Conservation (phyloP, 116 monocot genomes). For the Zostera marina region DNA sequence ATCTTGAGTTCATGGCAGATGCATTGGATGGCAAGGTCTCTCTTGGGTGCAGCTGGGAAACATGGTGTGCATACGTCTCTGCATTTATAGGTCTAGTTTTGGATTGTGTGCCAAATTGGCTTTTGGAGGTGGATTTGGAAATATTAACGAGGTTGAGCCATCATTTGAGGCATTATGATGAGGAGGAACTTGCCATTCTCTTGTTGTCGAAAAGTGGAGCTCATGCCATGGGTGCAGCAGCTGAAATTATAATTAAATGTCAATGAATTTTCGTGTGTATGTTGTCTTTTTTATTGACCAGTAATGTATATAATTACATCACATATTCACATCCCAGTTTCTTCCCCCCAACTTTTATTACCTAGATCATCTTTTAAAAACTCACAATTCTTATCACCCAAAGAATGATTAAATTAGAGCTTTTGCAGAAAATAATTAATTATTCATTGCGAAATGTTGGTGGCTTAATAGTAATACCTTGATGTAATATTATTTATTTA, state of each 20-base stretch:
- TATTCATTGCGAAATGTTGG: too few relatives aligned
- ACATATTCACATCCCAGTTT: too few relatives aligned
- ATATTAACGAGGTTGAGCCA: slow-evolving; percentile 43
- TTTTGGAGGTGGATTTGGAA: slow-evolving; percentile 36
- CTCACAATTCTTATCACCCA: too few relatives aligned
- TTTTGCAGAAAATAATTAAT: too few relatives aligned
- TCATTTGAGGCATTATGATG: slow-evolving; percentile 41
- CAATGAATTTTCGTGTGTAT: slow-evolving; percentile 6
- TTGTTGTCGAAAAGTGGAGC: slow-evolving; percentile 38
- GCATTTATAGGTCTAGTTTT: slow-evolving; percentile 59
- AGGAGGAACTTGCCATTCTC: slow-evolving; percentile 68
- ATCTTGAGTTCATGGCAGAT: slow-evolving; percentile 68
- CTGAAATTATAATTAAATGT: slow-evolving; percentile 41
- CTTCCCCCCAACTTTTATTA: not conserved
- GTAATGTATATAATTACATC: too few relatives aligned
- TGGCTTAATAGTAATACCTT: too few relatives aligned
- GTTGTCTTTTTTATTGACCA: too few relatives aligned
- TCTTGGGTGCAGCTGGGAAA: slow-evolving; percentile 45
- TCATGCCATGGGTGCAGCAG: slow-evolving; percentile 55
- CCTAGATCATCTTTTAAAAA: too few relatives aligned
- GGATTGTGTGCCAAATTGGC: slow-evolving; percentile 70
- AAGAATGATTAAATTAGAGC: too few relatives aligned
- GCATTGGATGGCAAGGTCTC: slow-evolving; percentile 70
- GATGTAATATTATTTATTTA: too few relatives aligned
- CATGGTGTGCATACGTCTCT: slow-evolving; percentile 65